Conservation (phyloP, 768 basidiomycete genomes). For the Lactifluus piperatus region DNA sequence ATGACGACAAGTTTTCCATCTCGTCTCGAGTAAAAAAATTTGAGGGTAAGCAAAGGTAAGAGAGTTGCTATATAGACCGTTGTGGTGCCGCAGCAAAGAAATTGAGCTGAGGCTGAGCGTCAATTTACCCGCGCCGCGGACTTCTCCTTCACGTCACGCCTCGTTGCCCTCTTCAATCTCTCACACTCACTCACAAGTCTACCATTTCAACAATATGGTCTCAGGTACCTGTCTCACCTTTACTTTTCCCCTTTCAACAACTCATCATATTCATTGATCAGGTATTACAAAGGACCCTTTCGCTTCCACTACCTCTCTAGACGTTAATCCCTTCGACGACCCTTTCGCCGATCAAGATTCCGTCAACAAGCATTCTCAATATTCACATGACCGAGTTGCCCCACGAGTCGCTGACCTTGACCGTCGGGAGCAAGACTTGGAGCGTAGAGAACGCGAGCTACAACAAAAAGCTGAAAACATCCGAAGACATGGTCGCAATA, state of each 20-base stretch:
- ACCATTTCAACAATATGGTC: constrained; percentile 2
- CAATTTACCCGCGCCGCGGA: too few relatives aligned
- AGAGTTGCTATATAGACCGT: too few relatives aligned
- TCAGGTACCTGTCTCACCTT: constrained; percentile 17
- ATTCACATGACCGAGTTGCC: constrained; percentile 27
- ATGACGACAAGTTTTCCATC: too few relatives aligned
- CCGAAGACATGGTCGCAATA: constrained; percentile 72
- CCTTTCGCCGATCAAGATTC: constrained; percentile 37
- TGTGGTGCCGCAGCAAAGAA: too few relatives aligned
- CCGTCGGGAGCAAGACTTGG: constrained; percentile 73
- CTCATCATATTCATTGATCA: constrained; percentile 16
- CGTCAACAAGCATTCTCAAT: constrained; percentile 15
- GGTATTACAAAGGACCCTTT: constrained; percentile 64
- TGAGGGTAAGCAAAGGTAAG: too few relatives aligned
- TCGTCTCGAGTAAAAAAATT: too few relatives aligned
- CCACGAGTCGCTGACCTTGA: constrained; percentile 56
- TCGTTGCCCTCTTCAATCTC: too few relatives aligned
- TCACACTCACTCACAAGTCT: too few relatives aligned
- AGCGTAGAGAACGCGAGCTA: constrained; percentile 69
- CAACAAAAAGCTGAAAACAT: constrained; percentile 59
- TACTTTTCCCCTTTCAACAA: constrained; percentile 9
- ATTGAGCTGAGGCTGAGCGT: too few relatives aligned
- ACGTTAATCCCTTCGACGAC: constrained; percentile 88
- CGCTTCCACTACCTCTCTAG: constrained; percentile 76
- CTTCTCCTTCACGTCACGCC: too few relatives aligned